Conservation (phyloP, 345 rosid genomes). For the Excoecaria agallocha region DNA sequence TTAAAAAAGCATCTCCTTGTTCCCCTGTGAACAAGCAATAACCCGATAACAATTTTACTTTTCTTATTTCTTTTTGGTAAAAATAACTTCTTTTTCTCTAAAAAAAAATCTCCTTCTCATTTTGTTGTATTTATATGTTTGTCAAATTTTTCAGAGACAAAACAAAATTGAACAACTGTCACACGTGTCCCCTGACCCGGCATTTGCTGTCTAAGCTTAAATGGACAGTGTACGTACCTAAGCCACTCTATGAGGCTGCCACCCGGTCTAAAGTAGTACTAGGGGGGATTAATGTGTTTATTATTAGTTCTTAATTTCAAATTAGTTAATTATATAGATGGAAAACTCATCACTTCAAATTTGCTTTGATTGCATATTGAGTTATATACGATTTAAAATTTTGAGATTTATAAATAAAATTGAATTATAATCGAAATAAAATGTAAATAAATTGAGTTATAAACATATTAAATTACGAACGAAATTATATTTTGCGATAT, state of each 20-base stretch:
- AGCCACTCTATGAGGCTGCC: slow-evolving; percentile 6
- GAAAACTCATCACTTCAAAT: no score
- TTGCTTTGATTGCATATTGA: no score
- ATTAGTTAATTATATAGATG: no score
- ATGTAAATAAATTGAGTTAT: no score
- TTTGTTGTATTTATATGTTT: background rate
- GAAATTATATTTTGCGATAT: no score
- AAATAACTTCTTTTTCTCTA: no score
- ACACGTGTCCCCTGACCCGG: slow-evolving; percentile 21
- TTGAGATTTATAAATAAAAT: no score
- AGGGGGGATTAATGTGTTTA: background rate
- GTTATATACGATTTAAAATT: no score
- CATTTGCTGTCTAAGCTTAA: background rate
- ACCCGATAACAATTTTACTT: background rate
- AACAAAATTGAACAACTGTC: slow-evolving; percentile 22
- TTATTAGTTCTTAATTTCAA: no score
- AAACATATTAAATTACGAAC: no score
- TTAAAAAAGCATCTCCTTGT: slow-evolving; percentile 1
- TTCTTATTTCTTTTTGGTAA: background rate
- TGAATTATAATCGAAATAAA: no score
- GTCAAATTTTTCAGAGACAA: slow-evolving; percentile 7
- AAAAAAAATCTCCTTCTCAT: no score
- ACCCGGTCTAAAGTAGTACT: slow-evolving; percentile 5
- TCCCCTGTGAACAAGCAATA: background rate
- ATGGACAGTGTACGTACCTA: background rate